These are phyloP conservation scores for Talaromyces sp. DNA, from an alignment of 2,329 filamentous ascomycete species.

Conservation along the genomic window DNA sequence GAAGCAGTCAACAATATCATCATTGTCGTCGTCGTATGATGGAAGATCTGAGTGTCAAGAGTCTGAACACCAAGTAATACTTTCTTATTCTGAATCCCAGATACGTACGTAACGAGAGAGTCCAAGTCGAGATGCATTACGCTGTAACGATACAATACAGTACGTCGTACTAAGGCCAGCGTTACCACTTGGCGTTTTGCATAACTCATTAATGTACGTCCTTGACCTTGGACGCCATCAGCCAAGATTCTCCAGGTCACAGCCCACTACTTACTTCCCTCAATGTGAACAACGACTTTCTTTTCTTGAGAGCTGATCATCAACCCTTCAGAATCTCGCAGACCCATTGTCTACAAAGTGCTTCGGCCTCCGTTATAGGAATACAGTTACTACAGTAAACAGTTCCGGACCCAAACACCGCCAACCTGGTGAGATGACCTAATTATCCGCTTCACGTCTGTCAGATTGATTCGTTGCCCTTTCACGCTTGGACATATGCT, in stretches of 20 bases:
- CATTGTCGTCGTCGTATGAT: background rate
- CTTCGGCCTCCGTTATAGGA: background rate
- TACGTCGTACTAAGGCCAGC: background rate
- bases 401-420: slow-evolving; percentile 8
- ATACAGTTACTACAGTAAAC: slow-evolving; percentile 2
- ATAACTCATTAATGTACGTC: background rate
- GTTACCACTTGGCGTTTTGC: slow-evolving; percentile 1
- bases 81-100: too few relatives aligned
- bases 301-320: background rate
- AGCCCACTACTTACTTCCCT: background rate
- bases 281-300: background rate
- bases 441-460: slow-evolving; percentile 4
- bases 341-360: background rate
- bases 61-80: background rate
- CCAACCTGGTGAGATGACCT: slow-evolving; percentile 14
- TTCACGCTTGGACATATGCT: background rate
- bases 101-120: too few relatives aligned
- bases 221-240: background rate
- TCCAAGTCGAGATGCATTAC: too few relatives aligned
- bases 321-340: background rate
- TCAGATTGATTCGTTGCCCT: background rate
- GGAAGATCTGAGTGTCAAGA: background rate
- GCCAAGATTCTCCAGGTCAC: background rate
- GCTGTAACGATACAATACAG: background rate
- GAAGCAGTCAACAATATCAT: background rate